Conservation (phyloP, 2,329 filamentous ascomycete genomes). For the Plectosphaerella cucumerina region DNA sequence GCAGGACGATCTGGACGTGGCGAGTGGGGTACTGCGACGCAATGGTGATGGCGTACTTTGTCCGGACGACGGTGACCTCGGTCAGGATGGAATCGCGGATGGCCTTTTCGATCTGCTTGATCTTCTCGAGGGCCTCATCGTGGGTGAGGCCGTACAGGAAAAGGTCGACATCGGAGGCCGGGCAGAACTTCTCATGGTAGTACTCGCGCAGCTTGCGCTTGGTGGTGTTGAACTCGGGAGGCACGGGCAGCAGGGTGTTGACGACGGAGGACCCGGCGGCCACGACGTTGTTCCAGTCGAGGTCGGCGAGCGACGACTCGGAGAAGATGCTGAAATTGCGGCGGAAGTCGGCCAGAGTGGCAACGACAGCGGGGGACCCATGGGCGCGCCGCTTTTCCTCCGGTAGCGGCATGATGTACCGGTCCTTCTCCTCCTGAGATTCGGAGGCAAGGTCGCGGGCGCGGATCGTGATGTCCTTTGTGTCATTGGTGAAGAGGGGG, state of each 20-base stretch:
- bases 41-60: conserved; percentile 85
- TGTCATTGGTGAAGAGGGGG: conserved; percentile 58
- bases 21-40: conserved; percentile 78
- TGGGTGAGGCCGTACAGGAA: conserved; percentile 80
- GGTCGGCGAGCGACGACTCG: conserved; percentile 68
- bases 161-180: conserved; percentile 81
- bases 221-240: conserved; percentile 53
- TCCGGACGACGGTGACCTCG: conserved; percentile 81
- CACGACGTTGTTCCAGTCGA: conserved; percentile 81
- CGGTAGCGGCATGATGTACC: conserved; percentile 66
- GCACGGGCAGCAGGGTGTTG: conserved; percentile 71
- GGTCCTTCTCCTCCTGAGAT: conserved; percentile 54
- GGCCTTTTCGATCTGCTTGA: conserved; percentile 73
- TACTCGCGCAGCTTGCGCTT: conserved; percentile 65
- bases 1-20: conserved; percentile 78
- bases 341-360: conserved; percentile 65
- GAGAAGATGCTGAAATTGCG: conserved; percentile 79
- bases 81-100: conserved; percentile 73
- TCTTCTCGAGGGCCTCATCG: conserved; percentile 75
- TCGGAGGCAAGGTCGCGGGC: conserved; percentile 57
- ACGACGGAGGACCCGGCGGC: conserved; percentile 78
- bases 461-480: conserved; percentile 54
- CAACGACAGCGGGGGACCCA: conserved; percentile 64
- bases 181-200: conserved; percentile 77
- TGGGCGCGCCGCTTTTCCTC: conserved; percentile 56